These are phyloP conservation scores for Dendrobium nobile DNA, from an alignment of 106 monocot species.

Conservation along the genomic window DNA sequence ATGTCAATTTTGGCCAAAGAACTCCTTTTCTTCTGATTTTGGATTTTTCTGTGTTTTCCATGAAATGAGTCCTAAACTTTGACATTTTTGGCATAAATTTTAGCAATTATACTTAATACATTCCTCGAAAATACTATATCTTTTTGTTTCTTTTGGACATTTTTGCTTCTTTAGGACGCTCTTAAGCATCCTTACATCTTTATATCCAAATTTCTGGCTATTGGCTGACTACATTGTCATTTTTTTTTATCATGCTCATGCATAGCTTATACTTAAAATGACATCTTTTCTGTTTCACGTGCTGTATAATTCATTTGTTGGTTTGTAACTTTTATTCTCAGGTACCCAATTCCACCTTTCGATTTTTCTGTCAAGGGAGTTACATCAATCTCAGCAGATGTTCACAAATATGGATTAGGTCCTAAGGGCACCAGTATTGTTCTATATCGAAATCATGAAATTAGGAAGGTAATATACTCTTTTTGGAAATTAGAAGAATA, in stretches of 20 bases:
- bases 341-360: conserved; percentile 91
- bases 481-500: not conserved
- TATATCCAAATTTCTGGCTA: too few species aligned
- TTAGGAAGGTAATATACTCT: conserved; percentile 65
- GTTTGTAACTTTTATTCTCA: conserved; percentile 12
- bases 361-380: conserved; percentile 97
- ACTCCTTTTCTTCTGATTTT: too few species aligned
- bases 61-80: not conserved
- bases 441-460: conserved; percentile 94
- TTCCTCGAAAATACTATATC: not conserved
- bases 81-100: not conserved
- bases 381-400: conserved; percentile 95
- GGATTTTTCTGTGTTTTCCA: not conserved
- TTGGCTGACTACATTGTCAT: too few species aligned
- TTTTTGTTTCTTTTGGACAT: not conserved
- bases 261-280: not conserved
- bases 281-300: not conserved
- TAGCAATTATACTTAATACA: not conserved
- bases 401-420: conserved; percentile 98
- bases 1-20: too few species aligned
- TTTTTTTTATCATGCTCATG: too few species aligned
- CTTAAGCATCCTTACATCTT: too few species aligned
- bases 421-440: conserved; percentile 96
- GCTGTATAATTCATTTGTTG: not conserved
- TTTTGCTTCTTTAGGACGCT: not conserved